Conservation (phyloP, 495 filamentous ascomycete species). For the Neurospora sp. region DNA sequence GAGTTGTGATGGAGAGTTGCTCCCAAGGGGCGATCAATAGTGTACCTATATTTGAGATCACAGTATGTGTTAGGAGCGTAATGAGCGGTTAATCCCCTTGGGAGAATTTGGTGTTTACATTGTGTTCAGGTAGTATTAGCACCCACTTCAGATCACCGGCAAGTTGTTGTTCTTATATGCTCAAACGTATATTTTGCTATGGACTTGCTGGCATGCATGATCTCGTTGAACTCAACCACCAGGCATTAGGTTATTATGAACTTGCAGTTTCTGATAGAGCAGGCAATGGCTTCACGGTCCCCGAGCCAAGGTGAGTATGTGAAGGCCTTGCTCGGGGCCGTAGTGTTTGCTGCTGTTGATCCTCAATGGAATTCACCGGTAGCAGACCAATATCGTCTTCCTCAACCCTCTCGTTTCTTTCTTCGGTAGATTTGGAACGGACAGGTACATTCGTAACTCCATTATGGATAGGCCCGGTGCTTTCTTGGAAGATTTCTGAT, state of each 20-base stretch:
- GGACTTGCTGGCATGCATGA: background rate
- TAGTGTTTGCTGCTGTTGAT: background rate
- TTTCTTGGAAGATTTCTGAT: background rate
- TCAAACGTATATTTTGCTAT: background rate
- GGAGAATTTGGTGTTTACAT: background rate
- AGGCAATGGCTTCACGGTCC: conserved; percentile 37
- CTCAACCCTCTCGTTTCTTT: background rate
- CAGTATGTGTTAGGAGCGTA: background rate
- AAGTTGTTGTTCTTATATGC: background rate
- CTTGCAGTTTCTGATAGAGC: conserved; percentile 38
- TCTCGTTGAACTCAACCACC: background rate
- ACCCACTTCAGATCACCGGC: background rate
- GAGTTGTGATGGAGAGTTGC: conserved; percentile 3
- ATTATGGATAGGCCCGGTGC: background rate
- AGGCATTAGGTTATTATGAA: background rate
- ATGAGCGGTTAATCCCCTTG: background rate
- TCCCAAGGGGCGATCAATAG: background rate
- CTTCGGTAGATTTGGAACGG: background rate
- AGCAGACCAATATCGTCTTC: background rate
- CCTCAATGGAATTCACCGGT: background rate
- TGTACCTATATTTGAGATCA: background rate
- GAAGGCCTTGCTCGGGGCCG: background rate
- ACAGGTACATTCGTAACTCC: background rate
- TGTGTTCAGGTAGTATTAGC: background rate
- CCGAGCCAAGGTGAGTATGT: conserved; percentile 9